Evolutionary conservation across 805 yeast genomes (phyloP), one percentile per base, ranked within the genome.

Genomic region (Wickerhamomyces silvicola): DNA sequence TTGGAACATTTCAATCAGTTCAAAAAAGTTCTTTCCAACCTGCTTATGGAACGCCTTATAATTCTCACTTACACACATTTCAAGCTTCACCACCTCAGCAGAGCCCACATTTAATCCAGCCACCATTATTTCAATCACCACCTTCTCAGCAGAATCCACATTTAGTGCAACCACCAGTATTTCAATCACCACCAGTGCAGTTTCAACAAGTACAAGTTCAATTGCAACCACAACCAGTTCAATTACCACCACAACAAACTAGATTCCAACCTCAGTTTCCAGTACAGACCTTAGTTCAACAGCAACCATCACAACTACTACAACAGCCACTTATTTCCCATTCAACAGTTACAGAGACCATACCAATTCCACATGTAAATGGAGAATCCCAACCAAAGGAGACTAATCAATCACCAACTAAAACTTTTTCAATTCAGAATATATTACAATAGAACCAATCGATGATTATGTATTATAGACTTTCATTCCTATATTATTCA

Each of bases 1-100:
- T 31, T 24, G 33, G 32, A 11, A 28, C 31, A 9, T 32, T 30
- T 25, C 28, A 25, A 17, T n/a, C n/a, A n/a, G n/a, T n/a, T n/a
- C n/a, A n/a, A n/a, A n/a, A n/a, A n/a, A n/a, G n/a, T n/a, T n/a
- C n/a, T n/a, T n/a, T n/a, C n/a, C n/a, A n/a, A n/a, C n/a, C n/a
- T n/a, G n/a, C n/a, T n/a, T n/a, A n/a, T n/a, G n/a, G n/a, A n/a
- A n/a, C n/a, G n/a, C n/a, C n/a, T n/a, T n/a, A n/a, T n/a, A n/a
- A n/a, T n/a, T n/a, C n/a, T n/a, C n/a, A n/a, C n/a, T n/a, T n/a
- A n/a, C n/a, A n/a, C n/a, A n/a, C n/a, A n/a, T n/a, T n/a, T 15
- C 37, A 33, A 22, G 27, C 21, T 3, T 16, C 28, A n/a, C 22
- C 22, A 18, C 18, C 33, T 18, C 33, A 18, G 14, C 28, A 18